Base-by-base conservation (phyloP, 192 early-diverging fungal species). In the Linnemannia exigua region DNA sequence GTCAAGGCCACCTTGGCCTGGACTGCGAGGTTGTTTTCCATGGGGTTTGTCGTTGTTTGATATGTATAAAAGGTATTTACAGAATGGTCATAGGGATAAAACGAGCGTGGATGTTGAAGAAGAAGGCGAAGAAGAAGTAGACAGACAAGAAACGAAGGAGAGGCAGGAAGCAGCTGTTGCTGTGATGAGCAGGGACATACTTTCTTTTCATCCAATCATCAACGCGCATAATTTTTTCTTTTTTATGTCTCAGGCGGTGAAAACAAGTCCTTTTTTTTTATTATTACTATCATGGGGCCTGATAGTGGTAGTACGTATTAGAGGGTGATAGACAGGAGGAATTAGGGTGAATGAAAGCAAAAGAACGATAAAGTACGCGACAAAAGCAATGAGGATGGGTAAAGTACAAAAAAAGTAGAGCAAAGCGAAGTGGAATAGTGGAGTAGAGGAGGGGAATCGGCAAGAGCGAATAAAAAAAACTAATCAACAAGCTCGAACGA, bases 401-500 rank as follows among this genome's bases (percentile, higher is more conserved):
- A 69, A 8, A 41, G 36, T 41, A 69, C 33, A 69, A 69, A 38
- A 31, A 69, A 37, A 31, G n/a, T n/a, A 41, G 33, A 38, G 22
- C 67, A 41, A 66, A 41, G 20, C 31, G 5, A 44, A 63, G 28
- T 54, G 12, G 58, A 14, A 12, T 63, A 63, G 14, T 31, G 31
- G 58, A 31, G 58, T 63, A 25, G 58, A 78, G 14, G 7, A 1
- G n/a, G 2, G 54, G 22, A 31, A 50, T 46, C 25, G 31, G 9
- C 31, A 67, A 72, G 38, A 72, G 2, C n/a, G 20, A 74, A 17
- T 3, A 35, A 66, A 33, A 48, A 19, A 66, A 33, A 67, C 51
- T 80, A 80, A 20, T 88, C 77, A 1, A 88, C 81, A 6, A 88
- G 70, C 48, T 88, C 87, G 68, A 88, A 88, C 69, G 79, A 67